Evolutionary conservation across 257 asterid genomes (phyloP).

Genomic region (Plantago ovata): DNA sequence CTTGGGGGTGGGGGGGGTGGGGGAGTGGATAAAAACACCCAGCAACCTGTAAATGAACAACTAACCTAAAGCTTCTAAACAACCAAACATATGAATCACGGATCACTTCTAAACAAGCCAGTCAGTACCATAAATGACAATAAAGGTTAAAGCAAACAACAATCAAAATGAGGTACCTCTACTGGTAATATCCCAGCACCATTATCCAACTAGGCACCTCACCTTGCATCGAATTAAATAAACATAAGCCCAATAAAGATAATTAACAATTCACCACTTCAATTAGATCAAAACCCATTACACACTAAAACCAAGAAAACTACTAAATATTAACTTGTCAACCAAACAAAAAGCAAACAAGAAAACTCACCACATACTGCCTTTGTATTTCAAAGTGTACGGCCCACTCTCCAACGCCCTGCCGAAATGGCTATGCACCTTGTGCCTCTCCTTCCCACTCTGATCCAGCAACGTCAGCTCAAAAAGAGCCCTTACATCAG

Average conservation of each 20-base stretch:
- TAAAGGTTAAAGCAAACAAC: conserved; percentile 14
- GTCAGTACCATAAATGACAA: not conserved
- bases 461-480: conserved; percentile 86
- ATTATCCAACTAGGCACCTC: conserved; percentile 28
- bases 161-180: conserved; percentile 19
- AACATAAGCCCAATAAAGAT: conserved; percentile 7
- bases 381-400: conserved; percentile 78
- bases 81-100: no score
- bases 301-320: conserved; percentile 5
- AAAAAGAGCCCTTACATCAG: conserved; percentile 87
- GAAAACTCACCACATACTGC: conserved; percentile 92
- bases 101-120: not conserved
- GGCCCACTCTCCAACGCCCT: conserved; percentile 96
- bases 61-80: no score
- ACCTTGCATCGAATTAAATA: conserved; percentile 18
- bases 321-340: conserved; percentile 5
- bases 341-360: conserved; percentile 2
- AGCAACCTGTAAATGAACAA: no score
- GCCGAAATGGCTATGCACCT: conserved; percentile 93
- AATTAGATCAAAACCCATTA: not conserved
- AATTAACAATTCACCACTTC: not conserved
- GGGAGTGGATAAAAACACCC: no score
- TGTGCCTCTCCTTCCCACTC: conserved; percentile 90
- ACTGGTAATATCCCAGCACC: not conserved
- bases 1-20: no score